phyloP scores from a whole-genome alignment of 176 grass and related monocot species.

The Ampelocalamus luodianensis region DNA sequence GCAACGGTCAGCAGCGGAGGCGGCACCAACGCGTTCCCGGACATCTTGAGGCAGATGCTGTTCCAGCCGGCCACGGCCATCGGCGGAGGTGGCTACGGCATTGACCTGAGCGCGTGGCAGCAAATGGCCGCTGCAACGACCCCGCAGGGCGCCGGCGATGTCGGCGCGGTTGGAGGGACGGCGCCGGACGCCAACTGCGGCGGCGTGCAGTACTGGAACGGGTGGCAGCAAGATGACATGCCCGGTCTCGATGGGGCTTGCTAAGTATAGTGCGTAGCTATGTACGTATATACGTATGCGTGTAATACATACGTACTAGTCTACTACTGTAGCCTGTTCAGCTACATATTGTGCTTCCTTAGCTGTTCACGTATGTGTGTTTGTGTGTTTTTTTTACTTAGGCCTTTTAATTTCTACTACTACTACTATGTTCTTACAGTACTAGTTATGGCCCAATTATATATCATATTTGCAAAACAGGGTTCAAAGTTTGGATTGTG shows the following conservation, averaged over 20 bases:
- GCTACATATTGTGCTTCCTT: background rate
- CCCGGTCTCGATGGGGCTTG: slow-evolving; percentile 39
- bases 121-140: slow-evolving; percentile 33
- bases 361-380: background rate
- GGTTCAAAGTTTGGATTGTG: background rate
- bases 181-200: slow-evolving; percentile 38
- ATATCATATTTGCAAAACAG: background rate
- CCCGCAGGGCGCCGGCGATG: slow-evolving; percentile 7
- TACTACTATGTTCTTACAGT: background rate
- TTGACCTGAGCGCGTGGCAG: slow-evolving; percentile 57
- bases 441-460: background rate
- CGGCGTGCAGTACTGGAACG: slow-evolving; percentile 52
- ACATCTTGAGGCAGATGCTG: slow-evolving; percentile 62
- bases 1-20: background rate
- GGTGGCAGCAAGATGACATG: slow-evolving; percentile 52
- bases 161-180: slow-evolving; percentile 20
- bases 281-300: background rate
- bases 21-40: slow-evolving; percentile 50
- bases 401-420: background rate
- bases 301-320: background rate
- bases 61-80: slow-evolving; percentile 32
- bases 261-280: slow-evolving; percentile 24
- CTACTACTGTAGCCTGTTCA: background rate
- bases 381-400: background rate
- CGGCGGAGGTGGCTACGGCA: slow-evolving; percentile 40